Evolutionary conservation across 116 monocot species (phyloP).

Genomic region (Phalaenopsis hybrid): DNA sequence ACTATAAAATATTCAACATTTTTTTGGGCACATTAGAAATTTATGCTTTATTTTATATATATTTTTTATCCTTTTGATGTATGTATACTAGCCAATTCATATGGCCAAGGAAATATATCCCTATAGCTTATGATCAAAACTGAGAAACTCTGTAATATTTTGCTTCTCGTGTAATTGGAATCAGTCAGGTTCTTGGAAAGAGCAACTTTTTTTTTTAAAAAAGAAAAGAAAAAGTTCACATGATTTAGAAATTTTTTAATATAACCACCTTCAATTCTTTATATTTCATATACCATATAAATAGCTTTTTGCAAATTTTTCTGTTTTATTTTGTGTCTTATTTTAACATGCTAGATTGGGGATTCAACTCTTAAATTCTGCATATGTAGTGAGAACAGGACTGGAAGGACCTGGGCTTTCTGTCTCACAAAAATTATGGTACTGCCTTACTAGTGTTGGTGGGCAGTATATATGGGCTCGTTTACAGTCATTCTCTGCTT

Average conservation of each 20-base stretch:
- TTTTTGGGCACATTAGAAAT: too few species aligned
- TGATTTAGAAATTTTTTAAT: neutral
- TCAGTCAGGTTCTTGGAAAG: too few species aligned
- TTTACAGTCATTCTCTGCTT: conserved; percentile 90
- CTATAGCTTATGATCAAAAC: too few species aligned
- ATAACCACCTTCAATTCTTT: neutral
- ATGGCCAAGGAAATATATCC: too few species aligned
- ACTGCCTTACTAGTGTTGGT: conserved; percentile 74
- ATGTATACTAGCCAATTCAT: too few species aligned
- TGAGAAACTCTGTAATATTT: too few species aligned
- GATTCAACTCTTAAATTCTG: neutral
- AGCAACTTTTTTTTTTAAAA: too few species aligned
- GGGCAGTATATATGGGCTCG: conserved; percentile 91
- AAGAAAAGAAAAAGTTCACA: too few species aligned
- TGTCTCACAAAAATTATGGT: conserved; percentile 79
- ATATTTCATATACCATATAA: neutral
- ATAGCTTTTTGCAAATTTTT: neutral
- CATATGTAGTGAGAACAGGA: conserved; percentile 80
- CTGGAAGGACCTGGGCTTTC: conserved; percentile 96
- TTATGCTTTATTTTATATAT: too few species aligned
- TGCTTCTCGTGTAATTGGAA: neutral
- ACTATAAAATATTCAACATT: too few species aligned
- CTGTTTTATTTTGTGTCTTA: too few species aligned
- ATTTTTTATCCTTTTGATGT: too few species aligned
- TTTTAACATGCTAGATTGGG: neutral